phyloP scores from a whole-genome alignment of 257 asterid genomes.

The Mitragyna speciosa region DNA sequence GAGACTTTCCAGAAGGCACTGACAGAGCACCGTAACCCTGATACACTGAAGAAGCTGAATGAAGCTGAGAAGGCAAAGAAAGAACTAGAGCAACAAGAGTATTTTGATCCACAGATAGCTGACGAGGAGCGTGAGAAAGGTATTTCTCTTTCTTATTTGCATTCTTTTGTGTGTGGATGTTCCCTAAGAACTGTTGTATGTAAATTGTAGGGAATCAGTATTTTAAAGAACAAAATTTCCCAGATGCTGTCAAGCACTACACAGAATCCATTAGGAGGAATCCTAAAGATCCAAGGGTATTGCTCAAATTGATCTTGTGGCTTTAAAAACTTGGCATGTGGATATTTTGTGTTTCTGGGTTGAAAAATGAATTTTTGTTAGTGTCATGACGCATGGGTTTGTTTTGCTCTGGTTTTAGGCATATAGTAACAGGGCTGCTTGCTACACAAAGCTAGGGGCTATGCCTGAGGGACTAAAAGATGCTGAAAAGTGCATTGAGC shows the following conservation, averaged over 20 bases:
- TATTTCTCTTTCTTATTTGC: conserved; percentile 12
- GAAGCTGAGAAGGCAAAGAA: conserved; percentile 96
- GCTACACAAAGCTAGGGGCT: conserved; percentile 88
- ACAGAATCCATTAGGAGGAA: conserved; percentile 80
- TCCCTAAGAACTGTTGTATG: background rate
- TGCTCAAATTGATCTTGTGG: background rate
- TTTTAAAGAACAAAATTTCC: conserved; percentile 88
- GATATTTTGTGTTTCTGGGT: background rate
- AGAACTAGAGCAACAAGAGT: conserved; percentile 86
- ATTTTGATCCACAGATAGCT: conserved; percentile 75
- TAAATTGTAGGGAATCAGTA: conserved; percentile 58
- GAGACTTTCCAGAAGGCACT: conserved; percentile 90
- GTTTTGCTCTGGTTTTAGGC: conserved; percentile 45
- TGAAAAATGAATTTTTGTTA: too few relatives aligned
- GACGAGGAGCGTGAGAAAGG: conserved; percentile 99
- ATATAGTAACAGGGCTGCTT: conserved; percentile 91
- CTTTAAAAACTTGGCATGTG: background rate
- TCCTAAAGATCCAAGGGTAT: conserved; percentile 74
- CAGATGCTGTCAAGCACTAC: conserved; percentile 85
- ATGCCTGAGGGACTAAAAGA: conserved; percentile 93
- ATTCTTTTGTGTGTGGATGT: conserved; percentile 45
- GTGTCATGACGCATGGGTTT: background rate
- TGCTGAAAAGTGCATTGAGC: conserved; percentile 91
- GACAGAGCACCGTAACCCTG: conserved; percentile 94
- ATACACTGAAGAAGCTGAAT: conserved; percentile 80